Evolutionary conservation across 2,329 filamentous ascomycete genomes (phyloP).

Genomic region (Pyrenochaeta sp.): DNA sequence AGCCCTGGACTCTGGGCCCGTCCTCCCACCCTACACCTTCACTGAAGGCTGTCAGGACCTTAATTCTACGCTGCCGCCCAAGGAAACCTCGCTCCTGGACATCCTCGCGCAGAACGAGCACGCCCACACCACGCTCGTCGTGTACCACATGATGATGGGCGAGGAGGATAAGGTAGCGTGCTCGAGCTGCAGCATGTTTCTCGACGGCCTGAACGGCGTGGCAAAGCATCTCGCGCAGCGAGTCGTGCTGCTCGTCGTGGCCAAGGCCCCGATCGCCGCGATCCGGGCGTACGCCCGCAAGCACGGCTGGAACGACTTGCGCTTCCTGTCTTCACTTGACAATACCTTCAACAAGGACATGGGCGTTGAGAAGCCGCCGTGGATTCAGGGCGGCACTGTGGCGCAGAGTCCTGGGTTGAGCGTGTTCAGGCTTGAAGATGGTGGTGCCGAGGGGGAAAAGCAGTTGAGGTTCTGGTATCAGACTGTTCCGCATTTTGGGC

Average conservation of each 20-base stretch:
- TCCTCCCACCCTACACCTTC: constrained; percentile 14
- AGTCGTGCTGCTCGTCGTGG: constrained; percentile 14
- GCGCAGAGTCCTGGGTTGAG: constrained; percentile 15
- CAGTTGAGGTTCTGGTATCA: constrained; percentile 14
- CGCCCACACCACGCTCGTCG: constrained; percentile 10
- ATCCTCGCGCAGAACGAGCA: constrained; percentile 4
- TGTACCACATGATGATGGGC: constrained; percentile 24
- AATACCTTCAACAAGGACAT: constrained; percentile 23
- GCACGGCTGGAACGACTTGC: constrained; percentile 15
- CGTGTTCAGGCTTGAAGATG: constrained; percentile 19
- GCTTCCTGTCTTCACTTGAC: constrained; percentile 15
- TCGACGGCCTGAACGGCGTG: constrained; percentile 19
- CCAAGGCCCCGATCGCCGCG: constrained; percentile 8
- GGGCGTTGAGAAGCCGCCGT: constrained; percentile 13
- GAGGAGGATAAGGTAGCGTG: constrained; percentile 11
- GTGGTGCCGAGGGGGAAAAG: constrained; percentile 1
- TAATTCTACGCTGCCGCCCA: neutral
- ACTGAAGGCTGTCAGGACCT: constrained; percentile 14
- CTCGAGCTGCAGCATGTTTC: constrained; percentile 14
- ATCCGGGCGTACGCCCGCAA: constrained; percentile 15
- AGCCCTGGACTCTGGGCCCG: constrained; percentile 12
- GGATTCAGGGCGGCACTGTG: constrained; percentile 3
- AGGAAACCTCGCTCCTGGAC: constrained; percentile 9
- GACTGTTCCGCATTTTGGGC: constrained; percentile 10
- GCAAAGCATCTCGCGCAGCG: constrained; percentile 17